A percentile compares a stretch with the other conserved stretches of the same genome.
Evolutionary conservation across 441 rosid genomes (phyloP).

Genomic region (Aquilaria agallochum): DNA sequence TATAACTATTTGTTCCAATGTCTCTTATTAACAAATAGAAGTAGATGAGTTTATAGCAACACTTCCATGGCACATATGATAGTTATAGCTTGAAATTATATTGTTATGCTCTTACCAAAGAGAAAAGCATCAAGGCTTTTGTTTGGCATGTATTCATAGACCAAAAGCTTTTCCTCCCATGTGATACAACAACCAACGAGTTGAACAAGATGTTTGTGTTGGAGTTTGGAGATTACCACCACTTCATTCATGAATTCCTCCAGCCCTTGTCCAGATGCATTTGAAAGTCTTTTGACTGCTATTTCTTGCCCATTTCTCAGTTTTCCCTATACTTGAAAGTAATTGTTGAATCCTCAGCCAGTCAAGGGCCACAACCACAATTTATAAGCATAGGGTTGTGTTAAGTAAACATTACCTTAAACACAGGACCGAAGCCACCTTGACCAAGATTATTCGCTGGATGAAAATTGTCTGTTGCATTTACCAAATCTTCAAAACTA

Average conservation of each 20-base stretch:
- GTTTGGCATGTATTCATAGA: not conserved
- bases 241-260: constrained; percentile 43
- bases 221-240: constrained; percentile 23
- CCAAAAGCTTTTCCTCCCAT: not conserved
- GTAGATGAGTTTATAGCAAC: too few species aligned
- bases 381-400: not conserved
- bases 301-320: constrained; percentile 25
- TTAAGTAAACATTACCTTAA: not conserved
- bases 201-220: not conserved
- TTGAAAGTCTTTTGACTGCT: constrained; percentile 37
- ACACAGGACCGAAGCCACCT: constrained; percentile 6
- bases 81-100: too few species aligned
- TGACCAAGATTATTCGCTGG: not conserved
- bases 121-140: not conserved
- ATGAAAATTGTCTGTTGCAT: constrained; percentile 3
- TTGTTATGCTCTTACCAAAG: not conserved
- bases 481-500: not conserved
- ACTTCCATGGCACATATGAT: too few species aligned
- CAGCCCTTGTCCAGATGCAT: constrained; percentile 24
- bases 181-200: not conserved
- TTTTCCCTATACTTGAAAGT: constrained; percentile 19
- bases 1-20: too few species aligned
- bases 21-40: too few species aligned
- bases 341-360: too few species aligned
- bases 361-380: not conserved